Conservation (phyloP, 2,329 filamentous ascomycete genomes). For the Rhinocladiella mackenziei region DNA sequence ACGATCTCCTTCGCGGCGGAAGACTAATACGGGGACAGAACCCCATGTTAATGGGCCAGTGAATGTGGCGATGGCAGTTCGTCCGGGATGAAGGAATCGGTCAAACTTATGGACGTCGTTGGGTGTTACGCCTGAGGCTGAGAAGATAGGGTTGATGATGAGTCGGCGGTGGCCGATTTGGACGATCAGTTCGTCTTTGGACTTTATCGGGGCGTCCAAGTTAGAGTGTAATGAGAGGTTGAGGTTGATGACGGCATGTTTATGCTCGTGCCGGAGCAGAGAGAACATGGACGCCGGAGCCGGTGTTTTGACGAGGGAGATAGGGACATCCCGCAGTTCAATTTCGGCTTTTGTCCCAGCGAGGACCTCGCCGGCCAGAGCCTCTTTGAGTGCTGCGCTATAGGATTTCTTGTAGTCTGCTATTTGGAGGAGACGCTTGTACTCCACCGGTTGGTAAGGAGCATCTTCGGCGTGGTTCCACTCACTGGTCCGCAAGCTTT, state of each 20-base stretch:
- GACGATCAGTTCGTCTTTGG: slow-evolving; percentile 86
- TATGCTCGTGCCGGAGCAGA: slow-evolving; percentile 89
- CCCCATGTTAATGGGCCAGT: slow-evolving; percentile 91
- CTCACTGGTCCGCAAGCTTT: slow-evolving; percentile 78
- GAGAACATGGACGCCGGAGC: slow-evolving; percentile 75
- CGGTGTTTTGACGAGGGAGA: slow-evolving; percentile 50
- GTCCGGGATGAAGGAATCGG: slow-evolving; percentile 84
- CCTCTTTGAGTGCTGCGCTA: slow-evolving; percentile 72
- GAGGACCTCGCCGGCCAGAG: slow-evolving; percentile 79
- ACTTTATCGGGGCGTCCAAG: slow-evolving; percentile 70
- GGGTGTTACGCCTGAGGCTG: slow-evolving; percentile 79
- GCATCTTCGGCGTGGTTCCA: slow-evolving; percentile 89
- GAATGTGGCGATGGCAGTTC: slow-evolving; percentile 83
- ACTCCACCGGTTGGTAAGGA: slow-evolving; percentile 83
- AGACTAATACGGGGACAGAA: slow-evolving; percentile 82
- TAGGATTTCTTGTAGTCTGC: slow-evolving; percentile 85
- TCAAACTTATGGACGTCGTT: slow-evolving; percentile 98
- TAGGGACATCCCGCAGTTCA: slow-evolving; percentile 61
- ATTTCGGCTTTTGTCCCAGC: slow-evolving; percentile 80
- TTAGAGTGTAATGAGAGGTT: slow-evolving; percentile 81
- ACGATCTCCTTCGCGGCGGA: slow-evolving; percentile 49
- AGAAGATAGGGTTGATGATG: slow-evolving; percentile 85
- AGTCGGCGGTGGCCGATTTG: slow-evolving; percentile 87
- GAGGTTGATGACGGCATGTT: slow-evolving; percentile 83
- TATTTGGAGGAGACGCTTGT: slow-evolving; percentile 78